Evolutionary conservation across 805 yeast genomes (phyloP).

Genomic region (Pichia deserticola): DNA sequence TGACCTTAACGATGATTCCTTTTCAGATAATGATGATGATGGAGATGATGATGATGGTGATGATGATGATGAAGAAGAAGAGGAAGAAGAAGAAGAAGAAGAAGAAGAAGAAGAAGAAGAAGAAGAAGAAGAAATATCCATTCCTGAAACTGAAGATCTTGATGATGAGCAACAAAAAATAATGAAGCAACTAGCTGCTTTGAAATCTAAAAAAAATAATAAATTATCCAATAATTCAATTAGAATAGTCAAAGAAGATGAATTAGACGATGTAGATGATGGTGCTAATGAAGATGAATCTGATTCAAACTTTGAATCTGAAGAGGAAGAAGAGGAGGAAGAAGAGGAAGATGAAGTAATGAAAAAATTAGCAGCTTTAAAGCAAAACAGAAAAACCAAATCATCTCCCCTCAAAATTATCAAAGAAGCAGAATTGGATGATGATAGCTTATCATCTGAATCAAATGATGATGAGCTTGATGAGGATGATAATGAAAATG

Average conservation of each 20-base stretch:
- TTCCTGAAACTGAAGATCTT: conserved; percentile 19
- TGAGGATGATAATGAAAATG: background rate
- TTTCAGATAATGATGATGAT: conserved; percentile 15
- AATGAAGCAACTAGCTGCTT: conserved; percentile 32
- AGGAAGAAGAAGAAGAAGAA: conserved; percentile 24
- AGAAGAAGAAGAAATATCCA: background rate
- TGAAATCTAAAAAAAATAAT: conserved; percentile 27
- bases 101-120: conserved; percentile 11
- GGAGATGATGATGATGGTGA: conserved; percentile 17
- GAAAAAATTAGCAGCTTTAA: conserved; percentile 7
- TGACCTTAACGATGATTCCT: conserved; percentile 10
- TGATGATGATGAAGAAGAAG: conserved; percentile 17
- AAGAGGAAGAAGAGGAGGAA: conserved; percentile 13
- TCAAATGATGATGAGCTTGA: background rate
- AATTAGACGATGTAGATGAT: conserved; percentile 17
- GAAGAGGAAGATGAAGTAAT: conserved; percentile 12
- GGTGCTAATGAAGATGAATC: conserved; percentile 14
- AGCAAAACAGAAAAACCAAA: conserved; percentile 4
- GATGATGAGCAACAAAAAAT: conserved; percentile 19
- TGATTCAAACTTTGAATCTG: background rate
- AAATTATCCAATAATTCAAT: too few relatives aligned
- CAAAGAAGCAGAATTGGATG: conserved; percentile 19
- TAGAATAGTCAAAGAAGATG: conserved; percentile 27
- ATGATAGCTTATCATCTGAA: conserved; percentile 7
- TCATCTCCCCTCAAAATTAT: conserved; percentile 15